A percentile compares a stretch with the other conserved stretches of the same genome.
phyloP scores from a whole-genome alignment of 2,329 filamentous ascomycete genomes.

The Trichoderma gracile region DNA sequence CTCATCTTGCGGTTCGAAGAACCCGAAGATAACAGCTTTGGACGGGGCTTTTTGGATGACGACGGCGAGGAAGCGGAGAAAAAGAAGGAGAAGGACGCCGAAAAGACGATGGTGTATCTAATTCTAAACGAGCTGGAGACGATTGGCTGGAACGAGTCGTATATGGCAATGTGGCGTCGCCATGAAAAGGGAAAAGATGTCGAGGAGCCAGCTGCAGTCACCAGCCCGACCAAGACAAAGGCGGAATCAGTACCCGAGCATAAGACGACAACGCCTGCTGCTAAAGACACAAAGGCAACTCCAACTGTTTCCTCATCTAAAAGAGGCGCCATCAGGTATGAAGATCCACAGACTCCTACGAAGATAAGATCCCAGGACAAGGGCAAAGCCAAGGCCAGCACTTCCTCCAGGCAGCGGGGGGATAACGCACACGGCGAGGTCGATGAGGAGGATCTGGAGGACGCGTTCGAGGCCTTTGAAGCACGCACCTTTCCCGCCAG shows the following conservation, averaged over 20 bases:
- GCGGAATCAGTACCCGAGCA: constrained; percentile 1
- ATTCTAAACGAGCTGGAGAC: constrained; percentile 48
- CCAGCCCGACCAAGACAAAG: neutral
- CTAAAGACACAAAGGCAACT: neutral
- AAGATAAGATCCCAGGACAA: neutral
- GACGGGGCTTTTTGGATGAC: neutral
- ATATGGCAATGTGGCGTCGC: constrained; percentile 32
- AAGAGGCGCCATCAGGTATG: neutral
- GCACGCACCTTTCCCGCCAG: constrained; percentile 36
- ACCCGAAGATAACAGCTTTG: neutral
- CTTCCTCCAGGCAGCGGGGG: neutral
- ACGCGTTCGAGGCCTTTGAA: constrained; percentile 44
- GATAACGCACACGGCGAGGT: neutral
- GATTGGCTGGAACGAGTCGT: constrained; percentile 51
- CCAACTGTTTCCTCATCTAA: neutral
- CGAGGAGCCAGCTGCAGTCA: neutral
- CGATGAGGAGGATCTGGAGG: constrained; percentile 32
- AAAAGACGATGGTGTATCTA: constrained; percentile 45
- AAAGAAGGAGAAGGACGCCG: constrained; percentile 6
- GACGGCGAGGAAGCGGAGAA: neutral
- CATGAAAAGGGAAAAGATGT: constrained; percentile 24
- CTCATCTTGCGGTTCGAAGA: constrained; percentile 39
- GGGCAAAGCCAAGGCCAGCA: neutral
- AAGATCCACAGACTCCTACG: neutral
- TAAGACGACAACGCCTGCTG: constrained; percentile 40